Base-by-base conservation (phyloP, 2,329 filamentous ascomycete genomes). In the Aureobasidium sp. region DNA sequence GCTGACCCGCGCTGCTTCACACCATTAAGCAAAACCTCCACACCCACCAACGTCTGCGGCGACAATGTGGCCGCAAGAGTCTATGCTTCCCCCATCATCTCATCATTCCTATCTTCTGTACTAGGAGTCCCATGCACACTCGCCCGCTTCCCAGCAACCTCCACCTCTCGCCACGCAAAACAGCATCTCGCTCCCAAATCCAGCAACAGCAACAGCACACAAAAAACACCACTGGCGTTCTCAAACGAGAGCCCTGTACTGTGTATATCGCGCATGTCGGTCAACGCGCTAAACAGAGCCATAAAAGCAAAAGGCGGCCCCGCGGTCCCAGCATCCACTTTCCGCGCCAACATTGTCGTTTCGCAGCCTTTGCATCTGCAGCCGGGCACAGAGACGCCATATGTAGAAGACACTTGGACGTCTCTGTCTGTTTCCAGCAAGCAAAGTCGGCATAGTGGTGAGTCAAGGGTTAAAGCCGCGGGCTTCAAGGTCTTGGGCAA, bases 231-330 rank as follows among this genome's bases (percentile, higher is more conserved):
- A 3, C 91, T 97, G 37, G 77, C 94, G 0, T 78, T 99, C 3
- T 89, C 92, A 27, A 99, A 99, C 72, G 94, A 97, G 74, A 96
- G 91, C 59, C 93, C 94, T 0, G 95, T 99, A 48, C 82, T 99
- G 0, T 84, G 90, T 51, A 87, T 97, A 62, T 91, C 90, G 22
- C 82, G 85, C 60, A 86, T 89, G 11, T 97, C 91, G 67, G 82
- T 97, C 52, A 86, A 90, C 51, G 82, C 82, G 2, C 76, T 97
- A 8, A 97, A 97, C 70, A 77, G 82, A 64, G 79, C 84, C 14
- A 94, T 97, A 67, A 81, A 77, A 59, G 74, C 76, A 4, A 79
- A 77, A n/a, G 83, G 83, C 22, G 84, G 84, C n/a, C 85, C 82
- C 65, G 79, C 83, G 0, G 86, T 91, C 3, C 80, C 85, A 25